A percentile compares a stretch with the other conserved stretches of the same genome.
These are phyloP conservation scores for Oryza officinalis DNA, from an alignment of 176 grass and related monocot genomes.

Conservation along the genomic window DNA sequence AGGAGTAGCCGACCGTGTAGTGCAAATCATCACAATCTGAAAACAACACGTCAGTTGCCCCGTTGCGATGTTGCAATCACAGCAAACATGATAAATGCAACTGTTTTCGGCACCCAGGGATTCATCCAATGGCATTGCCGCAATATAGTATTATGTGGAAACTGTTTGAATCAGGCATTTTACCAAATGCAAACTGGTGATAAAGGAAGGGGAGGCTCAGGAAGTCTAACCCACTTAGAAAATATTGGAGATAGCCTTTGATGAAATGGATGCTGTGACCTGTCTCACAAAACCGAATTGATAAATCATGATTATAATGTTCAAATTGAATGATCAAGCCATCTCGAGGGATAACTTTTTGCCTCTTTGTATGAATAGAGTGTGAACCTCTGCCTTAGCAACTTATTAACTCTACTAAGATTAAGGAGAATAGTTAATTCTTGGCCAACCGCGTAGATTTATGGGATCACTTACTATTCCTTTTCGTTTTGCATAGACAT, in stretches of 20 bases:
- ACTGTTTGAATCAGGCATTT: background rate
- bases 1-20: background rate
- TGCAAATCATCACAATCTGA: background rate
- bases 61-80: background rate
- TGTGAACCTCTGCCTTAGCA: background rate
- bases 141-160: background rate
- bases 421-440: too few species aligned
- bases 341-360: background rate
- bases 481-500: background rate
- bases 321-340: background rate
- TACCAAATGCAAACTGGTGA: background rate
- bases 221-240: background rate
- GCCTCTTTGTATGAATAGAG: background rate
- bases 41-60: background rate
- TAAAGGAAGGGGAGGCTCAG: background rate
- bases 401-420: background rate
- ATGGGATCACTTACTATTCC: too few species aligned
- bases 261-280: background rate
- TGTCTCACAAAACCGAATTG: background rate
- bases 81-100: background rate
- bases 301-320: background rate
- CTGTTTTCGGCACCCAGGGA: background rate
- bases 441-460: too few species aligned
- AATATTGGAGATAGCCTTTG: background rate
- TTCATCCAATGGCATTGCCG: background rate